Base-by-base conservation (phyloP, 2,329 filamentous ascomycete genomes). In the Hansfordia pulvinata region DNA sequence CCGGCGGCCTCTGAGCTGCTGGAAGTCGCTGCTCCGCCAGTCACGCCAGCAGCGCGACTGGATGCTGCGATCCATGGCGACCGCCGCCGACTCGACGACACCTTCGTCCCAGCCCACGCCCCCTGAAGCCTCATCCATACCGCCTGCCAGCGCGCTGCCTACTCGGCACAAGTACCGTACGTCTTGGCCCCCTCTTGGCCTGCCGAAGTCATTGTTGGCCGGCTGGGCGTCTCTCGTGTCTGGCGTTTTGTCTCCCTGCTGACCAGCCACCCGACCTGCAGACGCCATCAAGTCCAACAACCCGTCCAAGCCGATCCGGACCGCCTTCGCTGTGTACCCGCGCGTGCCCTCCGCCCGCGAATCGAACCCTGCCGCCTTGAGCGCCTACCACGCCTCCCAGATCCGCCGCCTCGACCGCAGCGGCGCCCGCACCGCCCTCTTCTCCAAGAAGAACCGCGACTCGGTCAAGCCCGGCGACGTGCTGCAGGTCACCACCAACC, bases 381-480 rank as follows among this genome's bases (percentile, higher is more conserved):
- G 62, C 19, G 52, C 66, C 31, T 63, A 93, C 41, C 75, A 76
- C 39, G 50, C 64, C 27, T 56, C 69, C 30, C 83, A 93, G 56
- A 66, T 93, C 44, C 49, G 64, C 20, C 53, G 66, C 21, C 79
- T 94, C 44, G 90, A 98, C 55, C 84, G 85, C 4, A 84, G 76
- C 2, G 85, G 85, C 26, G 76, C 79, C 27, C 80, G 88, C 34
- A 78, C 76, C 22, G 70, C 73, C 17, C 74, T 98, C 30, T 94
- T 98, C 61, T 71, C 75, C 38, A 71, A 69, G 40, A 55, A 65
- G 28, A 92, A 88, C 54, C 68, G 69, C 17, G 84, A 94, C 50
- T 70, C 75, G 42, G 84, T 78, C 29, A 77, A 79, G 43, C 71
- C 80, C 2, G 90, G 90, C 44, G 90, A 98, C 54, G 82, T 98